Evolutionary conservation across 2,329 filamentous ascomycete genomes (phyloP).

Genomic region (Colletotrichum salicis): DNA sequence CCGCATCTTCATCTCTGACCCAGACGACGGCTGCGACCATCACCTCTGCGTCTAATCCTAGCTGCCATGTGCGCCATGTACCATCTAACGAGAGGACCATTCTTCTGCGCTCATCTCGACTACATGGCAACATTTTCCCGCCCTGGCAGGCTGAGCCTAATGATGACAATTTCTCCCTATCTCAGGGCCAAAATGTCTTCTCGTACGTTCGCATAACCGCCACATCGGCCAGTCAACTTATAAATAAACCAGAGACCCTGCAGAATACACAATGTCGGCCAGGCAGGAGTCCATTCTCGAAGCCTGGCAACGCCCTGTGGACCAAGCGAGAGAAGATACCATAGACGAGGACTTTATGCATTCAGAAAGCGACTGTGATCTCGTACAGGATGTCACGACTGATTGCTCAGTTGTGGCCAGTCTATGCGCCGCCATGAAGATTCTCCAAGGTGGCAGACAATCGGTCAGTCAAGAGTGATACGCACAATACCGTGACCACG

Average conservation of each 20-base stretch:
- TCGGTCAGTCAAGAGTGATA: slow-evolving; percentile 62
- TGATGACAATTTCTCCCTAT: slow-evolving; percentile 69
- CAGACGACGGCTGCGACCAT: slow-evolving; percentile 41
- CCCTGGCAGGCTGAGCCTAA: slow-evolving; percentile 79
- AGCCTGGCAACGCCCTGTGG: slow-evolving; percentile 81
- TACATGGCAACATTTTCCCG: slow-evolving; percentile 86
- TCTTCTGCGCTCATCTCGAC: slow-evolving; percentile 77
- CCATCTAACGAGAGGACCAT: slow-evolving; percentile 80
- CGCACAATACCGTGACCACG: neutral
- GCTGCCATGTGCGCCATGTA: slow-evolving; percentile 62
- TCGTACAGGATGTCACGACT: slow-evolving; percentile 94
- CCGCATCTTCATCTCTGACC: neutral
- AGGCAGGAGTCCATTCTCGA: slow-evolving; percentile 81
- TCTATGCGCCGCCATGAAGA: slow-evolving; percentile 82
- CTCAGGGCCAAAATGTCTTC: slow-evolving; percentile 65
- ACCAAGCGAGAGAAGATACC: slow-evolving; percentile 63
- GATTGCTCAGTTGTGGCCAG: slow-evolving; percentile 98
- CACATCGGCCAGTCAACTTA: slow-evolving; percentile 31
- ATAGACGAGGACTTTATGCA: slow-evolving; percentile 63
- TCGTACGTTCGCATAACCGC: slow-evolving; percentile 59
- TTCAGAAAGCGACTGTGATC: slow-evolving; percentile 72
- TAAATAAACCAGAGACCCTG: slow-evolving; percentile 67
- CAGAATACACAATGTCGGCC: slow-evolving; percentile 77
- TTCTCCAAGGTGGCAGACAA: slow-evolving; percentile 74
- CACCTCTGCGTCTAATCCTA: neutral